These are phyloP conservation scores for Salvia sclarea DNA, from an alignment of 305 asterid genomes.

Conservation along the genomic window DNA sequence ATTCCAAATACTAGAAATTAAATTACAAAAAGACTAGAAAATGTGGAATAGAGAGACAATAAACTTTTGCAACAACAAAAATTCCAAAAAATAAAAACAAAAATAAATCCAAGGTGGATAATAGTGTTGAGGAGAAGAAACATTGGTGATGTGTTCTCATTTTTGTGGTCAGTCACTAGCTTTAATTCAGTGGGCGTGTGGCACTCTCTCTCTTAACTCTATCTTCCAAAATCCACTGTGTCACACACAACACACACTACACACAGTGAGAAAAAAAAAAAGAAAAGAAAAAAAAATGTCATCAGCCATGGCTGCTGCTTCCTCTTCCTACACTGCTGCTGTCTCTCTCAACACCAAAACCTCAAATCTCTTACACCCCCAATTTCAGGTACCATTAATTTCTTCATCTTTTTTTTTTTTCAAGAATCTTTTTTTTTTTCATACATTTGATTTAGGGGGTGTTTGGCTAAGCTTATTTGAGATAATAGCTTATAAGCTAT, in stretches of 20 bases:
- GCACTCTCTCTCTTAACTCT: constrained; percentile 38
- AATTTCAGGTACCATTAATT: constrained; percentile 50
- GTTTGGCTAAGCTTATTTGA: too few species aligned
- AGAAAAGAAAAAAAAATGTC: constrained; percentile 48
- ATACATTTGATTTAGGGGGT: too few species aligned
- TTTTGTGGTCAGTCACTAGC: constrained; percentile 25
- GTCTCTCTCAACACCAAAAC: constrained; percentile 36
- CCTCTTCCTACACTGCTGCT: constrained; percentile 64
- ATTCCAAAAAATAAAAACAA: background rate
- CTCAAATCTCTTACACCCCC: constrained; percentile 36
- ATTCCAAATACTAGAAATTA: too few species aligned
- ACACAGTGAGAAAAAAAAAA: too few species aligned
- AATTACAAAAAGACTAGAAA: too few species aligned
- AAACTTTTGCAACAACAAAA: background rate
- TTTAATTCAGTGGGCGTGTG: constrained; percentile 50
- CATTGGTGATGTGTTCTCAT: constrained; percentile 29
- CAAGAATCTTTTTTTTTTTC: background rate
- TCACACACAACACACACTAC: constrained; percentile 26
- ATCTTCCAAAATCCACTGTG: constrained; percentile 30
- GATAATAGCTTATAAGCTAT: too few species aligned
- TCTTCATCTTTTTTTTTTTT: background rate
- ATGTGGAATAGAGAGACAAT: too few species aligned
- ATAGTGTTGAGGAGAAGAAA: constrained; percentile 30
- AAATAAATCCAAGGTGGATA: constrained; percentile 30
- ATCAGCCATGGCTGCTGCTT: constrained; percentile 58